Conservation (phyloP, 2,329 filamentous ascomycete species). For the Volutella citrinella region DNA sequence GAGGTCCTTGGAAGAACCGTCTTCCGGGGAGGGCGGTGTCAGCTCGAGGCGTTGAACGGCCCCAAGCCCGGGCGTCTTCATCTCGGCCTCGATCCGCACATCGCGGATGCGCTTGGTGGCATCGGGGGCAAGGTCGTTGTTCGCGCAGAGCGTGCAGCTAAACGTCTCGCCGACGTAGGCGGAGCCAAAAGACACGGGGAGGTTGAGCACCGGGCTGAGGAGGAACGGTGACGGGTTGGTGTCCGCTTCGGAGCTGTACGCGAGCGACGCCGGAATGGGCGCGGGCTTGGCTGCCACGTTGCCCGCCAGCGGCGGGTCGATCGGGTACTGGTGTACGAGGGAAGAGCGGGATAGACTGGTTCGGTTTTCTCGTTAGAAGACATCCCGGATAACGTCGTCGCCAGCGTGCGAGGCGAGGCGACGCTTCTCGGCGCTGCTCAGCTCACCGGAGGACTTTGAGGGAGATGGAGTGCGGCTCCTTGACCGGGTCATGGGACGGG, state of each 20-base stretch:
- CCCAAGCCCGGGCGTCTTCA: slow-evolving; percentile 76
- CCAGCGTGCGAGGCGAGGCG: neutral
- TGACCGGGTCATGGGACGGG: slow-evolving; percentile 55
- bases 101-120: slow-evolving; percentile 59
- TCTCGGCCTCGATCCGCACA: slow-evolving; percentile 83
- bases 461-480: slow-evolving; percentile 76
- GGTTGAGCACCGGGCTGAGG: slow-evolving; percentile 67
- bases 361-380: slow-evolving; percentile 6
- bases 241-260: slow-evolving; percentile 52
- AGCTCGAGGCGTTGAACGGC: slow-evolving; percentile 64
- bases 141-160: slow-evolving; percentile 91
- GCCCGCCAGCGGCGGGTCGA: slow-evolving; percentile 44
- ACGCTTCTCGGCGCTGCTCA: too few species aligned
- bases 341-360: slow-evolving; percentile 77
- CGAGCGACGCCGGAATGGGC: slow-evolving; percentile 64
- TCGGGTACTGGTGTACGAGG: slow-evolving; percentile 67
- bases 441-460: slow-evolving; percentile 69
- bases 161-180: slow-evolving; percentile 96
- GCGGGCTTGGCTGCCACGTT: slow-evolving; percentile 39
- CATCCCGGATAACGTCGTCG: slow-evolving; percentile 1
- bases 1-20: slow-evolving; percentile 43
- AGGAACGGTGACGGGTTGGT: slow-evolving; percentile 55
- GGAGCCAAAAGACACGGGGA: slow-evolving; percentile 88
- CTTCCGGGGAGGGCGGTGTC: slow-evolving; percentile 29
- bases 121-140: slow-evolving; percentile 63